Evolutionary conservation across 331 rosid species (phyloP).

Genomic region (Stylosanthes scabra): DNA sequence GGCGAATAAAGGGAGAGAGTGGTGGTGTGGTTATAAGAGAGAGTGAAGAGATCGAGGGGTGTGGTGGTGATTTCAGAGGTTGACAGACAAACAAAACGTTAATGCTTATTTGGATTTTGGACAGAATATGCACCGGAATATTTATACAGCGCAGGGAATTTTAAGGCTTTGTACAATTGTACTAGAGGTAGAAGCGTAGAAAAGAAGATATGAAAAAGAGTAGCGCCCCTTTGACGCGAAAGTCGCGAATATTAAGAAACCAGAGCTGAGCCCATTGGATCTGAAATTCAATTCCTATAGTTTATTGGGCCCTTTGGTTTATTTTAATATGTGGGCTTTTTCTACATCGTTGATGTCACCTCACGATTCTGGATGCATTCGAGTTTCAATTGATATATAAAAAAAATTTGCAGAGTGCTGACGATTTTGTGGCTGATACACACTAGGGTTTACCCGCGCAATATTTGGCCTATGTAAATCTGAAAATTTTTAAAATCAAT

Average conservation of each 20-base stretch:
- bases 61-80: conserved; percentile 14
- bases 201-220: too few relatives aligned
- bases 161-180: background rate
- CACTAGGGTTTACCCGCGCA: too few relatives aligned
- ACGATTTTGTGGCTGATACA: background rate
- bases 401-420: background rate
- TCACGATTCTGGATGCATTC: background rate
- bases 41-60: background rate
- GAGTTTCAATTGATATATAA: background rate
- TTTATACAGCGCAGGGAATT: background rate
- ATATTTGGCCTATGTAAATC: too few relatives aligned
- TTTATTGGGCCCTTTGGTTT: background rate
- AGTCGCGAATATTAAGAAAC: background rate
- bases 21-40: background rate
- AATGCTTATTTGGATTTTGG: background rate
- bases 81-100: background rate
- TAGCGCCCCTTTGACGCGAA: conserved; percentile 21
- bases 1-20: background rate
- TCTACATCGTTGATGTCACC: background rate
- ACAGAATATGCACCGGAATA: conserved; percentile 51
- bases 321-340: background rate
- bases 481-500: too few relatives aligned
- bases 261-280: conserved; percentile 16
- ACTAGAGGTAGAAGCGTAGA: too few relatives aligned
- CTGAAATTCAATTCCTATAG: background rate